A percentile compares a stretch with the other conserved stretches of the same genome.
phyloP scores from a whole-genome alignment of 2,329 filamentous ascomycete species.

The Verticillium nonalfalfae region DNA sequence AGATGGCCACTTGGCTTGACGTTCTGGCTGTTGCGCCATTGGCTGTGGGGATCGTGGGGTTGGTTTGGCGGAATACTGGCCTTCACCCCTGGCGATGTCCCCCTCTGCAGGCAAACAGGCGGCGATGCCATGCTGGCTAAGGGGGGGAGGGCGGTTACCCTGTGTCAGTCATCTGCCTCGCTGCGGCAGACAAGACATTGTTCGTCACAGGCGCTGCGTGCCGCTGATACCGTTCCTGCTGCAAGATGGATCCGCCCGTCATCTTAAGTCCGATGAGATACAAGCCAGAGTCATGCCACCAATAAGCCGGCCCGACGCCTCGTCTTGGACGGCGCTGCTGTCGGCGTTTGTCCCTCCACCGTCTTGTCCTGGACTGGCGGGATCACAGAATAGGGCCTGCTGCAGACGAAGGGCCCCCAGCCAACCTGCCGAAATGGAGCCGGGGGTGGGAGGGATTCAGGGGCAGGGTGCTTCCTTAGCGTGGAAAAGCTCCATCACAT shows the following conservation, averaged over 20 bases:
- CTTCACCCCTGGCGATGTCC: neutral
- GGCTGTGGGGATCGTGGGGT: neutral
- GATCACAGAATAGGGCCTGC: neutral
- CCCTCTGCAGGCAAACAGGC: neutral
- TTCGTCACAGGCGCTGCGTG: neutral
- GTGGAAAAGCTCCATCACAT: constrained; percentile 3
- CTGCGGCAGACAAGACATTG: neutral
- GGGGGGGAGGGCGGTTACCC: too few species aligned
- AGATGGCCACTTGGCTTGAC: neutral
- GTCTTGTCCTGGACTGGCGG: neutral
- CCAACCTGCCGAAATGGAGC: neutral
- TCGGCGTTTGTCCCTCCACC: neutral
- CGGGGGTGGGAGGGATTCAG: neutral
- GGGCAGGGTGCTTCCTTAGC: neutral
- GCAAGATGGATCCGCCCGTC: neutral
- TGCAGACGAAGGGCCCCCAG: neutral
- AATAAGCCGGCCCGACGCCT: neutral
- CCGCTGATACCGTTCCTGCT: neutral
- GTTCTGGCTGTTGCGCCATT: neutral
- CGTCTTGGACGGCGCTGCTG: neutral
- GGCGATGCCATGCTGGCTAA: neutral
- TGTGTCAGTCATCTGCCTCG: neutral
- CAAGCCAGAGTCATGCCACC: neutral
- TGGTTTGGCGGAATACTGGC: neutral
- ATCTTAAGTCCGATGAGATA: neutral